A percentile compares a stretch with the other conserved stretches of the same genome.
phyloP scores from a whole-genome alignment of 2,329 filamentous ascomycete species.

The Cercospora brassicicola region DNA sequence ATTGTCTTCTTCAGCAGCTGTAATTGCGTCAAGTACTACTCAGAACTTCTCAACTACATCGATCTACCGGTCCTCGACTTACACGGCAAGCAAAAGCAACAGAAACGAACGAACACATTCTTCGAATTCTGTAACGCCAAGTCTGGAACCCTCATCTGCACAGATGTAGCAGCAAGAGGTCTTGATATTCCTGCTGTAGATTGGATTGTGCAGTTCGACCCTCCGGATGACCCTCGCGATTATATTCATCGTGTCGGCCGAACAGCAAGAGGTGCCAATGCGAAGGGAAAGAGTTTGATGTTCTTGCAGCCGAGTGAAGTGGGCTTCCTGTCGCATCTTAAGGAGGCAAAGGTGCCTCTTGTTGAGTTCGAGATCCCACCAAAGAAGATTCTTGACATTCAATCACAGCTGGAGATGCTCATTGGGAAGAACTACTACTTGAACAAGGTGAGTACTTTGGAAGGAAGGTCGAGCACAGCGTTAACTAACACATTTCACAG shows the following conservation, averaged over 20 bases:
- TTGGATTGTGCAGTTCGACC: constrained; percentile 95
- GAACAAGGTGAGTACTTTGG: constrained; percentile 64
- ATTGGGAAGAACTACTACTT: constrained; percentile 96
- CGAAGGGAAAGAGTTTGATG: constrained; percentile 84
- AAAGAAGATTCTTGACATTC: constrained; percentile 86
- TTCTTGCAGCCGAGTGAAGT: constrained; percentile 92
- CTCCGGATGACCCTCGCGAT: constrained; percentile 59
- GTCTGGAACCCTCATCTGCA: constrained; percentile 87
- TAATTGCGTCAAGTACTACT: constrained; percentile 92
- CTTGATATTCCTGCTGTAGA: constrained; percentile 95
- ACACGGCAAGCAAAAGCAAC: constrained; percentile 96
- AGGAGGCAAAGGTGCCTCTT: constrained; percentile 86
- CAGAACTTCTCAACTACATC: constrained; percentile 95
- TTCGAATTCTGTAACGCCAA: constrained; percentile 91
- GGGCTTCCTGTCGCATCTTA: constrained; percentile 87
- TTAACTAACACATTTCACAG: constrained; percentile 37
- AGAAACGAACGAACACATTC: constrained; percentile 97
- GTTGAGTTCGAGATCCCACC: constrained; percentile 94
- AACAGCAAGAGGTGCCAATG: constrained; percentile 80
- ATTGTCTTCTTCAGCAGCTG: constrained; percentile 87
- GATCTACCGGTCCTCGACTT: constrained; percentile 84
- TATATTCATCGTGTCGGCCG: constrained; percentile 97
- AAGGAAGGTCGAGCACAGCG: neutral
- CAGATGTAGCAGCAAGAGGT: constrained; percentile 91
- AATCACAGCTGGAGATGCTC: constrained; percentile 79